phyloP scores from a whole-genome alignment of 2,329 filamentous ascomycete genomes.

The Dactylonectria macrodidyma region DNA sequence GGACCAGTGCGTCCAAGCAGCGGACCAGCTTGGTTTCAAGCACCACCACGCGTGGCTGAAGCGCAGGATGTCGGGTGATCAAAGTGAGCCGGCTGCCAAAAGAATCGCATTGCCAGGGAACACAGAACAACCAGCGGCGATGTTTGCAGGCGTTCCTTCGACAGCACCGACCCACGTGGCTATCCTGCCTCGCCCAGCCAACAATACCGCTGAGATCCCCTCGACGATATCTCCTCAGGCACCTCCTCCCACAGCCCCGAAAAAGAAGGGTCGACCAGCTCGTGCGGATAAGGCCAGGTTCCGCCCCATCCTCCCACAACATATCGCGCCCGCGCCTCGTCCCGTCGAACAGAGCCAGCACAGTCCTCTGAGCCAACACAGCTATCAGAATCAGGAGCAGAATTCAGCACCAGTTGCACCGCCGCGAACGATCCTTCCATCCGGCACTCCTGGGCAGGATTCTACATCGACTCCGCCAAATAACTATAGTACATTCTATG shows the following conservation, averaged over 20 bases:
- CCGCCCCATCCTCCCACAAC: constrained; percentile 52
- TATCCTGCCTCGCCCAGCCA: constrained; percentile 46
- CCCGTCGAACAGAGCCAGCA: constrained; percentile 32
- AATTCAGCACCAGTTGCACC: background rate
- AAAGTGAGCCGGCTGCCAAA: constrained; percentile 52
- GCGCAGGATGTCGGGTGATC: constrained; percentile 55
- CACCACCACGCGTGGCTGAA: constrained; percentile 47
- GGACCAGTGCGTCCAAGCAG: constrained; percentile 61
- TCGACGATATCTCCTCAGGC: constrained; percentile 23
- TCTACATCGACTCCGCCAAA: background rate
- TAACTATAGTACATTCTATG: constrained; percentile 26
- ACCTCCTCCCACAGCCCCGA: constrained; percentile 40
- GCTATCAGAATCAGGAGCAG: constrained; percentile 5
- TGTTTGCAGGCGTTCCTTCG: constrained; percentile 5
- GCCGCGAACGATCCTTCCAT: constrained; percentile 7
- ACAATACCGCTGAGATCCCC: constrained; percentile 24
- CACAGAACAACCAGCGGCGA: constrained; percentile 5
- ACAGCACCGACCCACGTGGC: constrained; percentile 25
- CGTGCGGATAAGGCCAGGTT: constrained; percentile 57
- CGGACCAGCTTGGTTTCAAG: constrained; percentile 56
- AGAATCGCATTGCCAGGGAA: constrained; percentile 46
- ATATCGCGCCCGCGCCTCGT: constrained; percentile 48
- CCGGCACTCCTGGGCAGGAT: constrained; percentile 10
- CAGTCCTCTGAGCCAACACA: background rate
- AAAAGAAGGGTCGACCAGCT: constrained; percentile 63